Base-by-base conservation (phyloP, 192 early-diverging fungal species). In the Coemansia sp. region DNA sequence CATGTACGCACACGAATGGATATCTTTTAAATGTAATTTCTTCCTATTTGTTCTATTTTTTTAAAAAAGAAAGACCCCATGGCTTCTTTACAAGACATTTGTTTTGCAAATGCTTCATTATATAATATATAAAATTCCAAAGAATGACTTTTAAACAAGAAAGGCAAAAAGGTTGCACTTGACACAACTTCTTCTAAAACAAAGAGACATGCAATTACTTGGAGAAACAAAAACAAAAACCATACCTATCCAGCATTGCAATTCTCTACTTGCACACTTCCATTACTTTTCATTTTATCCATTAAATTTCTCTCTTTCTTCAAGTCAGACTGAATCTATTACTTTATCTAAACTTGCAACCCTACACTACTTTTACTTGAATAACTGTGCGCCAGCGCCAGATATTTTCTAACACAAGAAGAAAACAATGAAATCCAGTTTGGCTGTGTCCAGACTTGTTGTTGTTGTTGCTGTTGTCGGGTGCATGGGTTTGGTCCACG, bases 401-500 rank as follows among this genome's bases (percentile, higher is more conserved):
- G 39, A n/a, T 32, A 8, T 16, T 0, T 0, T 47, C 9, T 65
- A 52, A n/a, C 23, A 23, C 23, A 32, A 49, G 9, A 11, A 56
- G 48, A 40, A 9, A 21, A 64, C 18, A 6, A 64, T 59, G 57
- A 59, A 59, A 18, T 41, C 40, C 9, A 16, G 4, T 13, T 41
- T 18, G 12, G 39, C n/a, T 59, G 57, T 41, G n/a, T 41, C 38
- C 5, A 38, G 57, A 2, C n/a, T 59, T 16, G 4, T 32, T 32
- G 32, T 32, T 32, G 32, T 32, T 32, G 32, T 32, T 32, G 32
- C 32, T 32, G 32, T 32, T 32, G 57, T 41, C 1, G 57, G 57
- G 32, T 19, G 38, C 38, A 41, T 59, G 16, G 57, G 57, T n/a
- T 5, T 59, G 57, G 38, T 59, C 57, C 32, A 59, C 18, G 57